Conservation (phyloP, 768 basidiomycete genomes). For the Hygrocybe coccinea region DNA sequence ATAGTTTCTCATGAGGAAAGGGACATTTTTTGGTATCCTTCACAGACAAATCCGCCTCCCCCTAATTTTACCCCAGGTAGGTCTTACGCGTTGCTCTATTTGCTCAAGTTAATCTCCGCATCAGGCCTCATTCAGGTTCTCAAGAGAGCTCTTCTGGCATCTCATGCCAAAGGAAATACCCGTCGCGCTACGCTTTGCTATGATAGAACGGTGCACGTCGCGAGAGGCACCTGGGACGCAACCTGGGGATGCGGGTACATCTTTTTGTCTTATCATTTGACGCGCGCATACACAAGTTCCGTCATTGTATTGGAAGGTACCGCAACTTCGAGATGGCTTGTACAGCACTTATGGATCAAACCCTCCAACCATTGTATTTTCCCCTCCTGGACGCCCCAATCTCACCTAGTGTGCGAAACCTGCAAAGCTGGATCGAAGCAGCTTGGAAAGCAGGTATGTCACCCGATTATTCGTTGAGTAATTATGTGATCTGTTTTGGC, state of each 20-base stretch:
- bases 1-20: slow-evolving; percentile 19
- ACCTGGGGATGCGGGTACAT: slow-evolving; percentile 72
- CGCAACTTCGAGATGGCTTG: slow-evolving; percentile 81
- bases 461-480: background rate
- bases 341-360: slow-evolving; percentile 64
- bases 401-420: slow-evolving; percentile 63
- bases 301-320: slow-evolving; percentile 45
- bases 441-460: slow-evolving; percentile 68
- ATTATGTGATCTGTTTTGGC: background rate
- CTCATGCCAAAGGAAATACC: slow-evolving; percentile 46
- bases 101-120: background rate
- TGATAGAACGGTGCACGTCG: slow-evolving; percentile 55
- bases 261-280: slow-evolving; percentile 3
- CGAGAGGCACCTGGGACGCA: slow-evolving; percentile 54
- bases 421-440: slow-evolving; percentile 75
- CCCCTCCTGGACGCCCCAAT: slow-evolving; percentile 51
- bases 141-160: slow-evolving; percentile 48
- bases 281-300: background rate
- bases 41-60: slow-evolving; percentile 39
- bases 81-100: background rate
- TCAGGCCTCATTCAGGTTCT: slow-evolving; percentile 64
- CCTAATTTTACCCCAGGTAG: slow-evolving; percentile 61
- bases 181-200: slow-evolving; percentile 61
- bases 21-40: slow-evolving; percentile 65
- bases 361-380: slow-evolving; percentile 55